Evolutionary conservation across 345 rosid genomes (phyloP).

Genomic region (Passiflora organensis): DNA sequence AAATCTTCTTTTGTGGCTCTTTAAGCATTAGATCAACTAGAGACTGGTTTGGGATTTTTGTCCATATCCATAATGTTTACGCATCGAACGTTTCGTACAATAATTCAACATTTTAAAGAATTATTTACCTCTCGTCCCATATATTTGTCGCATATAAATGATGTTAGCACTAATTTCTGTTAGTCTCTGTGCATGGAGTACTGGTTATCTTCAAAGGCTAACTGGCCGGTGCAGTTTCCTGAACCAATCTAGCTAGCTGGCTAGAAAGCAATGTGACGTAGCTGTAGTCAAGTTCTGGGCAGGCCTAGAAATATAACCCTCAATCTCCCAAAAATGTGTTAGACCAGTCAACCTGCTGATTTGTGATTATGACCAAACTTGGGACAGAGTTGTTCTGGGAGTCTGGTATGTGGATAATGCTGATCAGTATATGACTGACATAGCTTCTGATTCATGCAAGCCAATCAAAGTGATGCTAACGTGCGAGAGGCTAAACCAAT

Average conservation of each 20-base stretch:
- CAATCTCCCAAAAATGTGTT: conserved; percentile 13
- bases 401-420: conserved; percentile 4
- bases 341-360: conserved; percentile 20
- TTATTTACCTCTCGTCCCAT: no score
- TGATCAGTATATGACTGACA: conserved; percentile 6
- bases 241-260: background rate
- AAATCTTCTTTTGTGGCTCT: no score
- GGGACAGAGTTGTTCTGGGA: conserved; percentile 4
- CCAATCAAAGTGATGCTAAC: conserved; percentile 12
- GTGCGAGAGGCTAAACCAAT: conserved; percentile 16
- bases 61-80: no score
- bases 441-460: conserved; percentile 10
- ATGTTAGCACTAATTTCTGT: no score
- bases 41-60: no score
- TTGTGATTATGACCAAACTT: conserved; percentile 14
- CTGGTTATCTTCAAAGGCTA: no score
- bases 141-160: no score
- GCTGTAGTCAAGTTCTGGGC: background rate
- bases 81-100: no score
- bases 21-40: no score
- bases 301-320: background rate
- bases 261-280: background rate
- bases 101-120: no score
- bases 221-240: no score
- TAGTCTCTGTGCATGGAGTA: no score